Percentiles rank a stretch among this genome's conserved stretches.
Evolutionary conservation across 495 filamentous ascomycete genomes (phyloP).

Genomic region (Neurospora sp.): DNA sequence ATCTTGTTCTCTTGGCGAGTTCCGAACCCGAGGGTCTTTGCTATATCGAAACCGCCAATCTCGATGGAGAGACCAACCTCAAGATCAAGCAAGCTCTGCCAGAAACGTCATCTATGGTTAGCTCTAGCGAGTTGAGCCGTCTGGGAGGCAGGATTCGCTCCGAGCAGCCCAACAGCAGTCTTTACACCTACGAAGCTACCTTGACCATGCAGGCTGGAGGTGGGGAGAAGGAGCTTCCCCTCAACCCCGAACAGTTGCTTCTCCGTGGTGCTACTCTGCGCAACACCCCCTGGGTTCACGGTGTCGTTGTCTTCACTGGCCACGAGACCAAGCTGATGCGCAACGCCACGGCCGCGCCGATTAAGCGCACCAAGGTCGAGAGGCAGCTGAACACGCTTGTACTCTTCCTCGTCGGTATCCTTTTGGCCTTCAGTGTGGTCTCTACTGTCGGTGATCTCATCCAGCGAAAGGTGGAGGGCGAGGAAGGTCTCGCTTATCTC

Average conservation of each 20-base stretch:
- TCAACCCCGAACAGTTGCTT: slow-evolving; percentile 60
- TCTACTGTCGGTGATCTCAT: slow-evolving; percentile 88
- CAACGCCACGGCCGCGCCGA: slow-evolving; percentile 93
- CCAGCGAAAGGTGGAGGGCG: slow-evolving; percentile 48
- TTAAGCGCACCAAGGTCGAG: slow-evolving; percentile 95
- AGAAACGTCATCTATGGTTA: slow-evolving; percentile 83
- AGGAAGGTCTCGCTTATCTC: slow-evolving; percentile 57
- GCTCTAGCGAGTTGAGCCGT: slow-evolving; percentile 74
- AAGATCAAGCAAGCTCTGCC: slow-evolving; percentile 99
- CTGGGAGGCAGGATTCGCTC: slow-evolving; percentile 80
- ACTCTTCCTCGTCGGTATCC: slow-evolving; percentile 74
- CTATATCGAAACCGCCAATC: slow-evolving; percentile 97
- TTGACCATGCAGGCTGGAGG: slow-evolving; percentile 87
- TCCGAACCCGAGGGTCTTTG: slow-evolving; percentile 97
- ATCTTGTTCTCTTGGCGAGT: slow-evolving; percentile 82
- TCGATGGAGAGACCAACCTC: slow-evolving; percentile 96
- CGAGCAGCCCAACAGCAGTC: slow-evolving; percentile 95
- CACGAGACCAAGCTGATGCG: slow-evolving; percentile 99
- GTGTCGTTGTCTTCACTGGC: slow-evolving; percentile 93
- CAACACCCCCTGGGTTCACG: slow-evolving; percentile 97
- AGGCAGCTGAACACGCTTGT: slow-evolving; percentile 88
- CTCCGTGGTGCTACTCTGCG: slow-evolving; percentile 88
- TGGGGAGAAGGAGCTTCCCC: slow-evolving; percentile 85
- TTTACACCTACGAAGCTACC: slow-evolving; percentile 98
- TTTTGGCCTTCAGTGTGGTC: slow-evolving; percentile 74